Percentiles rank a stretch among this genome's conserved stretches.
Evolutionary conservation across 176 grass and related monocot genomes (phyloP).

Genomic region (Avena sativa): DNA sequence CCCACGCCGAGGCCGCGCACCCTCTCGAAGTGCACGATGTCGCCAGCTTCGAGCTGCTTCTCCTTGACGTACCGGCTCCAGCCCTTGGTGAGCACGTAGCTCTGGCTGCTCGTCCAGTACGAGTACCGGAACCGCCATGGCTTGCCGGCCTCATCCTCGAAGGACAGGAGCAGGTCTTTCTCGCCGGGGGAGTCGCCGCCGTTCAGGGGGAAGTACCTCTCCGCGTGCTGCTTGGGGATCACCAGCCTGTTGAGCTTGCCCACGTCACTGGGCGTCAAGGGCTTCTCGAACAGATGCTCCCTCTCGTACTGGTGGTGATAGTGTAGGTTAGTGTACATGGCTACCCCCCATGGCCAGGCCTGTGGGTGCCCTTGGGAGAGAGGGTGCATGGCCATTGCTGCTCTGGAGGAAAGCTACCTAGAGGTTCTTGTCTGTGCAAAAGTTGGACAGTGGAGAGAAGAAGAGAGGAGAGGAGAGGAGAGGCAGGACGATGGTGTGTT

Average conservation of each 20-base stretch:
- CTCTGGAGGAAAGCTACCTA: conserved; percentile 21
- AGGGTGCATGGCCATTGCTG: conserved; percentile 72
- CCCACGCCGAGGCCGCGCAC: conserved; percentile 46
- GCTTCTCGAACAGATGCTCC: conserved; percentile 80
- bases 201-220: conserved; percentile 72
- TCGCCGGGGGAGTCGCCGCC: conserved; percentile 40
- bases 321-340: conserved; percentile 75
- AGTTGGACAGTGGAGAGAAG: conserved; percentile 17
- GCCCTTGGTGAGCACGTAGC: conserved; percentile 88
- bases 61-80: conserved; percentile 90
- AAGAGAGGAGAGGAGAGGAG: conserved; percentile 15
- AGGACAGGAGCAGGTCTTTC: conserved; percentile 66
- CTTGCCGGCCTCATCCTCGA: conserved; percentile 73
- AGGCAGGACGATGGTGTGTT: conserved; percentile 45
- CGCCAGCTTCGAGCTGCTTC: conserved; percentile 69
- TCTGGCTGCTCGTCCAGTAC: conserved; percentile 85
- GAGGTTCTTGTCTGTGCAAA: conserved; percentile 30
- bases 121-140: conserved; percentile 80
- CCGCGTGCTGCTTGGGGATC: conserved; percentile 84
- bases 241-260: conserved; percentile 87
- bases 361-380: conserved; percentile 56
- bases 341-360: conserved; percentile 70
- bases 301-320: conserved; percentile 70
- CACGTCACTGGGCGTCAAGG: conserved; percentile 71
- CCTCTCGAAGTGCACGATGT: conserved; percentile 66